Conservation (phyloP, 495 filamentous ascomycete genomes). For the Podospora pseudoanserina region DNA sequence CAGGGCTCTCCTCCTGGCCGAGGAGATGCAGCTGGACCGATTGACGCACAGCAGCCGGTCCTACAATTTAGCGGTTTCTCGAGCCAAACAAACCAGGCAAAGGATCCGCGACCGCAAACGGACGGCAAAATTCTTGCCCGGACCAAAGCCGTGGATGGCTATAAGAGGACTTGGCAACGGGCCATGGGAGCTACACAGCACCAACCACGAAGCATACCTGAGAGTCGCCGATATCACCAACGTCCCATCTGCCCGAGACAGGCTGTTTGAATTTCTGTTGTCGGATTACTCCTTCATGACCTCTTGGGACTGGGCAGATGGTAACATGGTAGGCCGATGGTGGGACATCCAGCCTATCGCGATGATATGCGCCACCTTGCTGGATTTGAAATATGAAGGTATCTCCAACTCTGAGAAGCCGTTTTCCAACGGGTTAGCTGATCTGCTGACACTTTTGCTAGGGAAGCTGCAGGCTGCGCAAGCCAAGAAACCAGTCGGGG, state of each 20-base stretch:
- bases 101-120: slow-evolving; percentile 12
- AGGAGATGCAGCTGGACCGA: slow-evolving; percentile 18
- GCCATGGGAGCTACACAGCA: slow-evolving; percentile 18
- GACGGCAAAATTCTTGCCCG: slow-evolving; percentile 18
- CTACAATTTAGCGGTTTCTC: slow-evolving; percentile 11
- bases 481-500: not conserved
- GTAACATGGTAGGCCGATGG: slow-evolving; percentile 16
- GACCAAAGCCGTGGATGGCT: slow-evolving; percentile 19
- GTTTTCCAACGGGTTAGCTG: not conserved
- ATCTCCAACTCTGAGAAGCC: not conserved
- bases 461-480: not conserved
- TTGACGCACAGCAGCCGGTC: slow-evolving; percentile 7
- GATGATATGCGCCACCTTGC: slow-evolving; percentile 18
- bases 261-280: slow-evolving; percentile 20
- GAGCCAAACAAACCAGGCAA: slow-evolving; percentile 10
- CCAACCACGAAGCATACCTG: slow-evolving; percentile 18
- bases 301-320: slow-evolving; percentile 19
- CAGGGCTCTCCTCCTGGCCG: slow-evolving; percentile 16
- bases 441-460: not conserved
- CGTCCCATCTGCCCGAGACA: slow-evolving; percentile 14
- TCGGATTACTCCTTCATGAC: slow-evolving; percentile 22
- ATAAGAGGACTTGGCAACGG: slow-evolving; percentile 13
- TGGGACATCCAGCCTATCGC: slow-evolving; percentile 18
- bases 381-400: slow-evolving; percentile 17
- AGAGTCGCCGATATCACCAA: slow-evolving; percentile 10